Evolutionary conservation across 179 eudicot genomes (phyloP).

Genomic region (Corrigiola litoralis): DNA sequence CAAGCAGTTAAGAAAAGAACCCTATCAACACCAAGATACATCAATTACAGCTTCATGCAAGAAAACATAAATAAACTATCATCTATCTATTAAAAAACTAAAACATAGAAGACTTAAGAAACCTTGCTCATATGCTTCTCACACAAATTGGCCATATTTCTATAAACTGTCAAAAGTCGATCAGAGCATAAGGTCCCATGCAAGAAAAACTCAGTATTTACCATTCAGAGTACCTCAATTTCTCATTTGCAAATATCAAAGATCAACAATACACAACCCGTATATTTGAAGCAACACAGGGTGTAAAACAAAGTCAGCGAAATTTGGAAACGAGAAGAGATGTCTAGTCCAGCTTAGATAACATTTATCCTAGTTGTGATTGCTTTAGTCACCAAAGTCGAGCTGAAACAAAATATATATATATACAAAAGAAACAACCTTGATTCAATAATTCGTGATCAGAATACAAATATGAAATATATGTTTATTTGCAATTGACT

Average conservation of each 20-base stretch:
- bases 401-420: no score
- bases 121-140: neutral
- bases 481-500: no score
- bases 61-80: neutral
- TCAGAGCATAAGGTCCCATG: neutral
- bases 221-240: neutral
- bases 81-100: no score
- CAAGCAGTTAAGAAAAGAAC: neutral
- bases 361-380: no score
- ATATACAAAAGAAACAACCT: no score
- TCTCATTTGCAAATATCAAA: neutral
- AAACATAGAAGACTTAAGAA: neutral
- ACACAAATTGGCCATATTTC: neutral
- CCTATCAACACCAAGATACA: conserved; percentile 7
- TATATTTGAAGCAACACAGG: no score
- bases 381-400: no score
- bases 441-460: no score
- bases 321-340: no score
- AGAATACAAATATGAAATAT: no score
- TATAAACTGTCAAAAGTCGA: neutral
- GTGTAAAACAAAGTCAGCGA: no score
- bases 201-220: neutral
- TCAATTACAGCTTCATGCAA: neutral
- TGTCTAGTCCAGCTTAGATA: no score
- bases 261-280: neutral